Evolutionary conservation across 305 asterid genomes (phyloP).

Genomic region (Fraxinus dipetala): DNA sequence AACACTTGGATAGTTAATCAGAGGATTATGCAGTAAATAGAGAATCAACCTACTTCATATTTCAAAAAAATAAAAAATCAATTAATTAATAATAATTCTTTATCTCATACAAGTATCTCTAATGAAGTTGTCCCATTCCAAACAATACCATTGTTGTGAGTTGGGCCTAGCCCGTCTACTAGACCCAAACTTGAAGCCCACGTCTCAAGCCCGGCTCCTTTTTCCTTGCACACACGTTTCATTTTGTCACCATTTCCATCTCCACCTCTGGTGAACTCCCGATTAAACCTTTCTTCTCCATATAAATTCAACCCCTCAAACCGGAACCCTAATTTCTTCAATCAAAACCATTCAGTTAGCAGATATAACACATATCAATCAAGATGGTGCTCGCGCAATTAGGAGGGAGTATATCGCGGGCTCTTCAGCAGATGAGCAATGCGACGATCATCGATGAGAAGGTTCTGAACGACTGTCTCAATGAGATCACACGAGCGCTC

Average conservation of each 20-base stretch:
- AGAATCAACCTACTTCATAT: not conserved
- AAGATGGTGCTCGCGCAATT: constrained; percentile 92
- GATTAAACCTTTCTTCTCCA: not conserved
- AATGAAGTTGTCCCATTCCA: not conserved
- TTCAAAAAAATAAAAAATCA: too few relatives aligned
- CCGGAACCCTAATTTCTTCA: constrained; percentile 21
- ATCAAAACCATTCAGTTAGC: not conserved
- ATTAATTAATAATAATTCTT: too few relatives aligned
- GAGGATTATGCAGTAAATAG: not conserved
- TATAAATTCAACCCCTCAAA: not conserved
- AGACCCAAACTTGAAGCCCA: not conserved
- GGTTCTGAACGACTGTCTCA: constrained; percentile 81
- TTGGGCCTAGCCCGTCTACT: not conserved
- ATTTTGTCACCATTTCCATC: not conserved
- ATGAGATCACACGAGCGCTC: constrained; percentile 91
- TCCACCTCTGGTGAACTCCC: not conserved
- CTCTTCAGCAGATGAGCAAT: constrained; percentile 99
- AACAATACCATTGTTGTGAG: not conserved
- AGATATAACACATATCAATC: constrained; percentile 5
- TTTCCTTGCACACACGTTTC: not conserved
- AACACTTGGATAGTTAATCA: not conserved
- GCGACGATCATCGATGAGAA: constrained; percentile 93
- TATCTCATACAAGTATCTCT: not conserved
- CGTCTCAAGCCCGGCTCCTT: not conserved
- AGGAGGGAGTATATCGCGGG: constrained; percentile 90